Evolutionary conservation across 768 basidiomycete genomes (phyloP), one percentile per base, ranked within the genome.

Genomic region (Lentinula guzmanii): DNA sequence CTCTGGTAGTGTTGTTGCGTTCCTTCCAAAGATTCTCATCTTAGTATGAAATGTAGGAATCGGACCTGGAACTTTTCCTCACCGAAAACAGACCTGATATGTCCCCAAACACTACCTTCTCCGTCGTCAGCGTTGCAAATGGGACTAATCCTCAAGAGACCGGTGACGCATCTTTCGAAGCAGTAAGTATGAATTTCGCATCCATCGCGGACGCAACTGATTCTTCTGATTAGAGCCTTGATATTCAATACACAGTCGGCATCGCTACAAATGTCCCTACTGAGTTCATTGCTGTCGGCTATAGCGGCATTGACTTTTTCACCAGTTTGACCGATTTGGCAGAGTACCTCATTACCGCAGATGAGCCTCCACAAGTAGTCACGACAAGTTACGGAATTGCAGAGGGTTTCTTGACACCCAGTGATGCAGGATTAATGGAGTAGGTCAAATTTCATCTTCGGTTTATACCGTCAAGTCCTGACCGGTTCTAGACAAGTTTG

Each of bases 311-410:
- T 28, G 67, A 62, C 9, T 33, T 33, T 15, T 52, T 63, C 21
- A 62, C 53, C n/a, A 64, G 66, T 15, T 62, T 67, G 52, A 48
- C 65, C 31, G 53, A 56, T 61, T 16, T 61, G n/a, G 42, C 43
- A 21, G 35, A 61, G 7, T 39, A 28, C 24, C 53, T 61, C n/a
- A 52, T 39, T 21, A 39, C 52, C 4, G 53, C 11, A 16, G 24
- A 53, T 33, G 31, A 39, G 6, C 61, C 61, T 1, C 78, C 80
- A 5, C 79, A 79, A 65, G 75, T 77, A 0, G 78, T 83, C 16
- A 76, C 79, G 1, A 82, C 77, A 0, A 79, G 77, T 61, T 83
- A 83, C 63, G 76, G 71, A 1, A 77, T 81, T 21, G 52, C 65
- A 8, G 65, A 66, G 74, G 72, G 77, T 39, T 81, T 82, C 45